A percentile compares a stretch with the other conserved stretches of the same genome.
Conservation (phyloP, 2,329 filamentous ascomycete genomes). For the Mollisiaceae sp. region DNA sequence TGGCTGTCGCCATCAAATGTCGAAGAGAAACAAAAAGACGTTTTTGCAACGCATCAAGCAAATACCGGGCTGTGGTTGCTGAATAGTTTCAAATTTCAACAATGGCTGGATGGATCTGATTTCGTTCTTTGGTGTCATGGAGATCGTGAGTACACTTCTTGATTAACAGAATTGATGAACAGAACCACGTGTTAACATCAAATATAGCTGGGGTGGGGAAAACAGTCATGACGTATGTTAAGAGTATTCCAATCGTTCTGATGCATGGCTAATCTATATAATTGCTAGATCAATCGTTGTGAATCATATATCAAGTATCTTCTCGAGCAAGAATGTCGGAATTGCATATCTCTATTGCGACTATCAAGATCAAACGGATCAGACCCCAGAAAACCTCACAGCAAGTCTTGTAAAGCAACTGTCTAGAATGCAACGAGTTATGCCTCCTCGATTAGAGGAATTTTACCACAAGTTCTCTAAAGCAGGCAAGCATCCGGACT, state of each 20-base stretch:
- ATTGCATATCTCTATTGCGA: neutral
- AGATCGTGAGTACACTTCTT: neutral
- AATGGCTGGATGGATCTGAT: neutral
- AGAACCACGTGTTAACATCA: neutral
- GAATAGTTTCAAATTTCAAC: neutral
- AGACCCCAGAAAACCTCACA: neutral
- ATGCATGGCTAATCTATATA: neutral
- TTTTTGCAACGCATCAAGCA: neutral
- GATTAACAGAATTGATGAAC: neutral
- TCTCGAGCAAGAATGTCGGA: neutral
- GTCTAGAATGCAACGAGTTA: neutral
- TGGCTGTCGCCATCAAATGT: neutral
- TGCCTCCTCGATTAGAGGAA: neutral
- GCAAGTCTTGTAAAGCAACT: conserved; percentile 1
- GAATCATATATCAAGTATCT: neutral
- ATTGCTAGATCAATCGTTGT: conserved; percentile 5
- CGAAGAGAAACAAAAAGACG: neutral
- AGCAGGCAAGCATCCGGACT: neutral
- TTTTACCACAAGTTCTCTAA: neutral
- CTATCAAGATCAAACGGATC: neutral
- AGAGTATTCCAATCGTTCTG: neutral
- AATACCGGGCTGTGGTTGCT: neutral
- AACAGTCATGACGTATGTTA: neutral
- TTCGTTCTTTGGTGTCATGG: conserved; percentile 5
- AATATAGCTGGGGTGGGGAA: neutral